Evolutionary conservation across 225 moss, liverwort and hornwort species (phyloP).

Genomic region (Marchantia paleacea): DNA sequence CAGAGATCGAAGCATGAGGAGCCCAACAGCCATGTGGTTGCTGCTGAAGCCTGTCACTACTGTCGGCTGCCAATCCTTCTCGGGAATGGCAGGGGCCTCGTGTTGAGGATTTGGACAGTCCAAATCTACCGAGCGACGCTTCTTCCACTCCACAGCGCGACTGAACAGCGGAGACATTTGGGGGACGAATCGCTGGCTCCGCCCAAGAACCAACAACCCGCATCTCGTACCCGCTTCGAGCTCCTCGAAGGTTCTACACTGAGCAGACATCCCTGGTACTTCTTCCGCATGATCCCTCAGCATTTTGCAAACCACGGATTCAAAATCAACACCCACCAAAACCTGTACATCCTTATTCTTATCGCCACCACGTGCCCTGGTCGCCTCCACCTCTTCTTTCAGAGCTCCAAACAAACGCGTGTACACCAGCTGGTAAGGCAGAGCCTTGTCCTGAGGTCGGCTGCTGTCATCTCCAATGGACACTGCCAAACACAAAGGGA

Average conservation of each 20-base stretch:
- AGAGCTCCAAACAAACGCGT: conserved; percentile 10
- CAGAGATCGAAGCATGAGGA: conserved; percentile 51
- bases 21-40: conserved; percentile 41
- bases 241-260: conserved; percentile 12
- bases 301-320: conserved; percentile 22
- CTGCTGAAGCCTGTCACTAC: conserved; percentile 50
- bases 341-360: conserved; percentile 17
- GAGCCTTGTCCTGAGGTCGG: conserved; percentile 11
- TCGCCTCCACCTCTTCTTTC: conserved; percentile 14
- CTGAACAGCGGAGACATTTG: conserved; percentile 1
- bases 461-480: conserved; percentile 22
- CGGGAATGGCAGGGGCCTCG: background rate
- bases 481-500: conserved; percentile 7
- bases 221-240: conserved; percentile 7
- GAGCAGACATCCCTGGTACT: conserved; percentile 9
- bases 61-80: conserved; percentile 27
- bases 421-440: conserved; percentile 22
- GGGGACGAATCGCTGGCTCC: conserved; percentile 6
- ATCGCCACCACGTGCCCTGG: background rate
- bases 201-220: conserved; percentile 5
- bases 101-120: conserved; percentile 8
- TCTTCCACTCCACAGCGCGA: conserved; percentile 16
- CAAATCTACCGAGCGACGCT: conserved; percentile 30
- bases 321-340: conserved; percentile 20
- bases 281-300: conserved; percentile 8